Evolutionary conservation across 805 yeast species (phyloP), one percentile per base, ranked within the genome.

Genomic region (Candida multigemmis): DNA sequence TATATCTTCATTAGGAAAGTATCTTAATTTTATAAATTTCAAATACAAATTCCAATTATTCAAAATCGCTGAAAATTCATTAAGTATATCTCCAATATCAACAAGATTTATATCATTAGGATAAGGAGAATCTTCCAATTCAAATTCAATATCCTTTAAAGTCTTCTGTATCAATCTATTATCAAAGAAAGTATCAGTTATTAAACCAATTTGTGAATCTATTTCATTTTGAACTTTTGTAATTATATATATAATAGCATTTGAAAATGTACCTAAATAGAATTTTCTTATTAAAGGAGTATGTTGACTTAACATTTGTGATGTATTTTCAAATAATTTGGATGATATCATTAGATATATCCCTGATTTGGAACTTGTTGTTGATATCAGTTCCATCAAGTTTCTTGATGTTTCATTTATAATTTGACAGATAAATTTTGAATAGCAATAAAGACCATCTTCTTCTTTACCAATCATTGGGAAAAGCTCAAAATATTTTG

Each of bases 121-220:
- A 8, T 10, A 12, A 12, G 22, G 7, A 5, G 9, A 14, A 18
- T 32, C 27, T 5, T 30, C 14, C 28, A 42, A 12, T 25, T 44
- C 4, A 25, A 57, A 46, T 13, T 60, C 56, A 25, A 79, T 62
- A 14, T 77, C 83, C 30, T 65, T 63, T 14, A 81, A 39, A 6
- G 68, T 46, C 33, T 70, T 64, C 16, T 67, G 75, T 4, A 86
- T 43, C 15, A 76, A 62, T 36, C 83, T 68, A 16, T 72, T 67
- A 40, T 87, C 96, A 57, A 77, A 71, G 43, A 83, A 84, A 0
- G 91, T 82, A 49, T 89, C 97, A 29, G 82, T 64, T 4, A 91
- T 81, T 23, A 91, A 60, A 5, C 94, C 93, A 14, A 89, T 78
- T 46, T 91, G 98, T n/a, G 87, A 65, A 46, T 91, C 98, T 16